A percentile compares a stretch with the other conserved stretches of the same genome.
Conservation (phyloP, 371 early-diverging fungal genomes). For the Apophysomyces variabilis region DNA sequence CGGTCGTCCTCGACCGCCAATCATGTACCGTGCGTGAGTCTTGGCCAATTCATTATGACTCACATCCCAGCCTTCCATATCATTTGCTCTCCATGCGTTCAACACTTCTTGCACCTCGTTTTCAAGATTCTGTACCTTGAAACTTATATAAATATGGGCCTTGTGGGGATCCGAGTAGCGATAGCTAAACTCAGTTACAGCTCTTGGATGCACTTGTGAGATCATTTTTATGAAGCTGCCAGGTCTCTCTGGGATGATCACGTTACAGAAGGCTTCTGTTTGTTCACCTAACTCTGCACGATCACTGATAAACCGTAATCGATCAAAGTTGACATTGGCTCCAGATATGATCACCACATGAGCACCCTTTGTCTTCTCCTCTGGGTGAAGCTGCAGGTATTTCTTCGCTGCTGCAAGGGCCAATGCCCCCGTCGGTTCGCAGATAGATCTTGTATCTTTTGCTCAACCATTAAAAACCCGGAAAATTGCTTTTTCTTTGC, state of each 20-base stretch:
- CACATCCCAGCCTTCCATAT: constrained; percentile 79
- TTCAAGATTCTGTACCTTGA: constrained; percentile 69
- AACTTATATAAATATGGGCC: constrained; percentile 90
- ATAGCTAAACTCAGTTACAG: constrained; percentile 93
- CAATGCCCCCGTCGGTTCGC: constrained; percentile 96
- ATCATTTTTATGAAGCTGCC: constrained; percentile 88
- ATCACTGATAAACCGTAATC: constrained; percentile 94
- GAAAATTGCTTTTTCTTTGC: neutral
- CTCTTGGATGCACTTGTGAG: constrained; percentile 77
- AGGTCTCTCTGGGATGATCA: constrained; percentile 89
- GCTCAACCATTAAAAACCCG: neutral
- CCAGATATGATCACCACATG: constrained; percentile 87
- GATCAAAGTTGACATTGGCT: constrained; percentile 98
- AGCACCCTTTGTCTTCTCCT: constrained; percentile 47
- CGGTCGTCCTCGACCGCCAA: constrained; percentile 82
- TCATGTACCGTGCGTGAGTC: constrained; percentile 89
- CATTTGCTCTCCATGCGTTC: constrained; percentile 54
- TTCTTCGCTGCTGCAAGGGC: constrained; percentile 89
- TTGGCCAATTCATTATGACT: constrained; percentile 95
- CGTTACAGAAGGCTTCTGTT: constrained; percentile 87
- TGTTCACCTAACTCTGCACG: constrained; percentile 91
- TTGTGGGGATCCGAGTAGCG: constrained; percentile 77
- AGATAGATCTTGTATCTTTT: constrained; percentile 86
- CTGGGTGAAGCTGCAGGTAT: constrained; percentile 59
- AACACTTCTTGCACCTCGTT: constrained; percentile 75